Base-by-base conservation (phyloP, 768 basidiomycete genomes). In the Naganishia randhawae region DNA sequence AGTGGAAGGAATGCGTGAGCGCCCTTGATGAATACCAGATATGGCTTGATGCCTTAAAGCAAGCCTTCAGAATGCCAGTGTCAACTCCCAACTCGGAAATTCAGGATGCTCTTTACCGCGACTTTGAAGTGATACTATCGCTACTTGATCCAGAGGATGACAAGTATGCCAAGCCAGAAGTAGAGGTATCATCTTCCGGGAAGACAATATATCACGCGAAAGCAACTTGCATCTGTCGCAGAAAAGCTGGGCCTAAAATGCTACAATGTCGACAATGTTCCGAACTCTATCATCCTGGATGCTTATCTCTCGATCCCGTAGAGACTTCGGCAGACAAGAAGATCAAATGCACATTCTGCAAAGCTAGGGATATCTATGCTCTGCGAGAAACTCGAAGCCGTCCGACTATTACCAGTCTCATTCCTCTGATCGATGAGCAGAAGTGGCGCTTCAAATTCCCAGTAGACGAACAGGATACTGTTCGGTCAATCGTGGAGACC, bases 161-260 rank as follows among this genome's bases (percentile, higher is more conserved):
- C 37, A 45, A 54, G 0, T 66, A 62, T 22, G 29, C 32, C 27
- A 27, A 31, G 22, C 37, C 39, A 17, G 50, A 65, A 9, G 48
- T 29, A 25, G 32, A 33, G 17, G 67, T 70, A 50, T 33, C 32
- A 42, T 69, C 71, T 14, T 37, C 50, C 22, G 57, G 29, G 4
- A 50, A 31, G 3, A 31, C 69, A 1, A n/a, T 53, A 4, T 25
- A 51, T 32, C 70, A 68, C 13, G 57, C 67, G 14, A 19, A 63
- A 13, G 73, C 72, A 41, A 67, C 70, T 16, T 81, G 80, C 63
- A 74, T 76, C 51, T 81, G 80, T 54, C 75, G 80, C 1, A 48
- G 63, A 10, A 71, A 73, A 0, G 69, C 76, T 25, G 51, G 32
- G 17, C 25, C 51, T 5, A 70, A 63, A 35, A 81, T 78, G 77